A percentile compares a stretch with the other conserved stretches of the same genome.
phyloP scores from a whole-genome alignment of 495 filamentous ascomycete species.

The Talaromyces adpressus region DNA sequence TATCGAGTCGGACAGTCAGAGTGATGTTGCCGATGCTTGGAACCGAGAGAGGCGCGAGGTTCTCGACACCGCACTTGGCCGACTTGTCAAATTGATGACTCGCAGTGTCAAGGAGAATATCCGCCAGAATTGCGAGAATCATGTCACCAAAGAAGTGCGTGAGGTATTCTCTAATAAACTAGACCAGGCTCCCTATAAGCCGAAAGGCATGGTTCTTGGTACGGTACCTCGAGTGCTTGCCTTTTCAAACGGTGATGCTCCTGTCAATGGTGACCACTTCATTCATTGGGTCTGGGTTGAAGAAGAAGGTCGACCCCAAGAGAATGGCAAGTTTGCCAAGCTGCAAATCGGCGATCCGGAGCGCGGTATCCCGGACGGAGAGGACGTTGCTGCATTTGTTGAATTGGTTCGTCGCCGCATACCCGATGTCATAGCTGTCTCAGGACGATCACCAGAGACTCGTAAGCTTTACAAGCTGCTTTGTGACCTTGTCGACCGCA shows the following conservation, averaged over 20 bases:
- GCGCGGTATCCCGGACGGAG: conserved; percentile 54
- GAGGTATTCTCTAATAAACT: conserved; percentile 79
- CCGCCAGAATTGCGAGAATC: conserved; percentile 84
- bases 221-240: conserved; percentile 82
- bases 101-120: conserved; percentile 91
- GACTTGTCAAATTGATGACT: conserved; percentile 75
- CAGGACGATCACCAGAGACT: conserved; percentile 86
- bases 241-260: conserved; percentile 69
- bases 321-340: conserved; percentile 79
- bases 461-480: conserved; percentile 74
- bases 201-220: conserved; percentile 85
- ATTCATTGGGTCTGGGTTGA: conserved; percentile 89
- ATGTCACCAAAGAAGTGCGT: conserved; percentile 72
- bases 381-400: conserved; percentile 58
- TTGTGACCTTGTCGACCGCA: conserved; percentile 64
- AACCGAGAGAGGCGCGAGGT: conserved; percentile 79
- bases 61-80: conserved; percentile 70
- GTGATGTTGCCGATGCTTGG: conserved; percentile 92
- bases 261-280: conserved; percentile 65
- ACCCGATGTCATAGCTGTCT: conserved; percentile 85
- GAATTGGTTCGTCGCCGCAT: conserved; percentile 66
- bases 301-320: conserved; percentile 81
- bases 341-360: conserved; percentile 63
- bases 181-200: conserved; percentile 93
- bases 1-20: conserved; percentile 89